Evolutionary conservation across 345 rosid species (phyloP).

Genomic region (Eucalyptus cladocalyx): DNA sequence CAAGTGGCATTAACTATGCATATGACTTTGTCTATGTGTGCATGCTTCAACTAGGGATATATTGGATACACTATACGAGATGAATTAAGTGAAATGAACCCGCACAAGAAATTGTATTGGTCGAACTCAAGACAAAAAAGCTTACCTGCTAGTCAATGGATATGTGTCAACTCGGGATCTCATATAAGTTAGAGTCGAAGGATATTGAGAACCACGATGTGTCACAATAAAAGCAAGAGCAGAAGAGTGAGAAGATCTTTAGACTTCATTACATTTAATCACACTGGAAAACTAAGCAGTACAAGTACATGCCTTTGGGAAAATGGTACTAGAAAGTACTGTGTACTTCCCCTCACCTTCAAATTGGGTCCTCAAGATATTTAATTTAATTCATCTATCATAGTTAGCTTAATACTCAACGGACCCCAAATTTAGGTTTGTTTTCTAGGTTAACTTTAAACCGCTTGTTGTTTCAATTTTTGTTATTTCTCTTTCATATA

Average conservation of each 20-base stretch:
- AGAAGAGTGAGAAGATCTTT: neutral
- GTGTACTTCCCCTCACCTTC: neutral
- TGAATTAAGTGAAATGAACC: neutral
- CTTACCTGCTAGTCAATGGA: neutral
- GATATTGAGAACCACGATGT: neutral
- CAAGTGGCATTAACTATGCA: neutral
- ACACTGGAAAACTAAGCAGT: neutral
- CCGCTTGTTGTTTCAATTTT: neutral
- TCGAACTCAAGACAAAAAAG: neutral
- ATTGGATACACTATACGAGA: neutral
- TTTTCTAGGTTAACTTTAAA: neutral
- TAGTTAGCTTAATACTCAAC: neutral
- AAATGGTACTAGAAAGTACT: neutral
- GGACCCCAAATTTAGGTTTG: neutral
- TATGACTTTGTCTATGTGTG: neutral
- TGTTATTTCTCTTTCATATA: neutral
- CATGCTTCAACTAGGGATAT: neutral
- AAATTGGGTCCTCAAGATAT: neutral
- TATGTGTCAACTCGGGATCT: neutral
- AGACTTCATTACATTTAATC: neutral
- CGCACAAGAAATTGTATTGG: neutral
- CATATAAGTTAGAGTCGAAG: neutral
- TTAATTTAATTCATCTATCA: neutral
- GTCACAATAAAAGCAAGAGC: neutral
- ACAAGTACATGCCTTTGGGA: neutral